phyloP scores from a whole-genome alignment of 2,329 filamentous ascomycete species.

The Xylaria sp. region DNA sequence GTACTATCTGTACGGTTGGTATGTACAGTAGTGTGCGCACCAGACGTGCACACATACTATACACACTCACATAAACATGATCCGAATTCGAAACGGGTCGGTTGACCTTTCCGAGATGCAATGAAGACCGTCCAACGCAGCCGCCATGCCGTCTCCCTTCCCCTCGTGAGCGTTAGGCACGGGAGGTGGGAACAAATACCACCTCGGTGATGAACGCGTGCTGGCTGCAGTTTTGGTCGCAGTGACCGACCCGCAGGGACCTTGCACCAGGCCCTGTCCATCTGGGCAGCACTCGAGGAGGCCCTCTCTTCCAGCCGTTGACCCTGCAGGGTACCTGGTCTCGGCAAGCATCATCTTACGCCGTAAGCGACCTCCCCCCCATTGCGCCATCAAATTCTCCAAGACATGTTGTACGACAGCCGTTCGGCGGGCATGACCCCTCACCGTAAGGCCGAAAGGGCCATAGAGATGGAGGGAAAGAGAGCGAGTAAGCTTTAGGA shows the following conservation, averaged over 20 bases:
- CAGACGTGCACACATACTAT: no score
- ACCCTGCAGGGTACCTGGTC: slow-evolving; percentile 36
- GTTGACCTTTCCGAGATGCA: slow-evolving; percentile 37
- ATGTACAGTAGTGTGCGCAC: slow-evolving; percentile 4
- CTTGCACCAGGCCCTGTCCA: slow-evolving; percentile 32
- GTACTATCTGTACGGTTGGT: background rate
- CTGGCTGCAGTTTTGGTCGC: slow-evolving; percentile 30
- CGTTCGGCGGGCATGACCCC: slow-evolving; percentile 31
- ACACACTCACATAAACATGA: slow-evolving; percentile 23
- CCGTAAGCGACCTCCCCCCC: slow-evolving; percentile 27
- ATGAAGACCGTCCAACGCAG: slow-evolving; percentile 26
- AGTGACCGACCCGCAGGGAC: slow-evolving; percentile 35
- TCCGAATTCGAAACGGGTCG: slow-evolving; percentile 33
- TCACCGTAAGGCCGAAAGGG: slow-evolving; percentile 38
- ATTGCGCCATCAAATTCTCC: slow-evolving; percentile 34
- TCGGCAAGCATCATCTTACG: slow-evolving; percentile 33
- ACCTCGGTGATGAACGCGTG: slow-evolving; percentile 37
- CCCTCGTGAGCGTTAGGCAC: slow-evolving; percentile 14
- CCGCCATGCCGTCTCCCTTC: slow-evolving; percentile 10
- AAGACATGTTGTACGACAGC: slow-evolving; percentile 34
- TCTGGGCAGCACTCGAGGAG: slow-evolving; percentile 24
- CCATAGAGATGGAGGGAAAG: background rate
- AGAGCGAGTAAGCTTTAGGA: slow-evolving; percentile 11
- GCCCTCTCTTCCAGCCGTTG: slow-evolving; percentile 18
- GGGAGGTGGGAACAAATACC: slow-evolving; percentile 27